A percentile compares a stretch with the other conserved stretches of the same genome.
Conservation (phyloP, 2,329 filamentous ascomycete genomes). For the Cercospora nicotianae region DNA sequence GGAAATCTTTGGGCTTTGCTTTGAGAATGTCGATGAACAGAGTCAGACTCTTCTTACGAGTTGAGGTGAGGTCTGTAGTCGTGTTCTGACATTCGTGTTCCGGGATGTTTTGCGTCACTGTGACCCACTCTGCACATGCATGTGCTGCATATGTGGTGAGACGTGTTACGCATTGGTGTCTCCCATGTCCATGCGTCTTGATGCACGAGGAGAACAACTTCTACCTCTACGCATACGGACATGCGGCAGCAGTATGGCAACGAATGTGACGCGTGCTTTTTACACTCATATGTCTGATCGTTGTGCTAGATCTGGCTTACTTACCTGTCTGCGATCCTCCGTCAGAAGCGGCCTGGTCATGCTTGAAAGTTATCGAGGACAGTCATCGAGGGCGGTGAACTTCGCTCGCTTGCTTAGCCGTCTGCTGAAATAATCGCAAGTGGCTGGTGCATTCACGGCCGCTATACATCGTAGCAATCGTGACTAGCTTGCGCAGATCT, state of each 20-base stretch:
- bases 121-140: neutral
- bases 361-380: neutral
- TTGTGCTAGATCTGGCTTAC: neutral
- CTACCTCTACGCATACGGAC: neutral
- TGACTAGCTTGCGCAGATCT: neutral
- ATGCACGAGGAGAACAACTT: neutral
- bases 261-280: neutral
- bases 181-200: neutral
- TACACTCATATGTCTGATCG: neutral
- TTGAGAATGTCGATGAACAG: neutral
- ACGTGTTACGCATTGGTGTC: neutral
- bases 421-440: neutral
- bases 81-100: neutral
- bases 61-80: neutral
- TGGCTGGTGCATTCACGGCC: neutral
- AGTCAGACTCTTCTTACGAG: neutral
- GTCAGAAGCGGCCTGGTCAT: neutral
- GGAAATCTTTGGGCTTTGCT: neutral
- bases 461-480: neutral
- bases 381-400: neutral
- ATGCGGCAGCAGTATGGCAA: neutral
- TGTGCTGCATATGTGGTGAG: conserved; percentile 8
- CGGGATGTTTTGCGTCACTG: conserved; percentile 1
- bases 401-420: neutral
- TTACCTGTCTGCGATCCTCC: neutral